Percentiles rank a stretch among this genome's conserved stretches.
These are phyloP conservation scores for Corymbia maculata DNA, from an alignment of 345 rosid species.

Conservation along the genomic window DNA sequence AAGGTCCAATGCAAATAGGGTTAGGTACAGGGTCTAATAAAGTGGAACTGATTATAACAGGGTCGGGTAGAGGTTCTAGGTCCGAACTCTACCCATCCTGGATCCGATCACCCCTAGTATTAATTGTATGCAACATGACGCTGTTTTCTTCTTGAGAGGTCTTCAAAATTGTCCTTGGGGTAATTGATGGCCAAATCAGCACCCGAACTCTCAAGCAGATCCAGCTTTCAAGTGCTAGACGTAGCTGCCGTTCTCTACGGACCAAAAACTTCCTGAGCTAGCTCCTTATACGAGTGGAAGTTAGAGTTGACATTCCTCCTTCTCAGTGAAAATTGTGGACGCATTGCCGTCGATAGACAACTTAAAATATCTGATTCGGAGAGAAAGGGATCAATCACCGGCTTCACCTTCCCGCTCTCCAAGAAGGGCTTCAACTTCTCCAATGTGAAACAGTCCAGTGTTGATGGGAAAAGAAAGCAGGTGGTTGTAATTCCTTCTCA, in stretches of 20 bases:
- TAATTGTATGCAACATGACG: neutral
- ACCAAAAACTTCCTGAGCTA: constrained; percentile 13
- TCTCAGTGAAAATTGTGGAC: neutral
- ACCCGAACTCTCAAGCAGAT: constrained; percentile 24
- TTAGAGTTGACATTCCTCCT: neutral
- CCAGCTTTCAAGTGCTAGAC: constrained; percentile 16
- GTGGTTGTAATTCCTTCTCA: too few species aligned
- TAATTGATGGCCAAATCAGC: constrained; percentile 79
- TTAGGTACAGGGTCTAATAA: too few species aligned
- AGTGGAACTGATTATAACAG: too few species aligned
- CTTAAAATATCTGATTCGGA: neutral
- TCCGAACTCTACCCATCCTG: too few species aligned
- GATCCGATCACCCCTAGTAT: too few species aligned
- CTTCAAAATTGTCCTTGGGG: constrained; percentile 58
- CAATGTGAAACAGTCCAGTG: too few species aligned
- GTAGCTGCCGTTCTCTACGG: constrained; percentile 66
- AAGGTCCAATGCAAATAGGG: too few species aligned
- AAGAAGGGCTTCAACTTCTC: too few species aligned
- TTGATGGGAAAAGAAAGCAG: too few species aligned
- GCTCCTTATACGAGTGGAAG: neutral
- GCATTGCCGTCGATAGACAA: neutral
- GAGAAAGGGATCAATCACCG: too few species aligned
- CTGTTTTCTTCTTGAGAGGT: neutral
- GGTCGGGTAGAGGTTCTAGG: too few species aligned
- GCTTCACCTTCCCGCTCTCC: too few species aligned